Base-by-base conservation (phyloP, 441 rosid species). In the Pelargonium citronellum region DNA sequence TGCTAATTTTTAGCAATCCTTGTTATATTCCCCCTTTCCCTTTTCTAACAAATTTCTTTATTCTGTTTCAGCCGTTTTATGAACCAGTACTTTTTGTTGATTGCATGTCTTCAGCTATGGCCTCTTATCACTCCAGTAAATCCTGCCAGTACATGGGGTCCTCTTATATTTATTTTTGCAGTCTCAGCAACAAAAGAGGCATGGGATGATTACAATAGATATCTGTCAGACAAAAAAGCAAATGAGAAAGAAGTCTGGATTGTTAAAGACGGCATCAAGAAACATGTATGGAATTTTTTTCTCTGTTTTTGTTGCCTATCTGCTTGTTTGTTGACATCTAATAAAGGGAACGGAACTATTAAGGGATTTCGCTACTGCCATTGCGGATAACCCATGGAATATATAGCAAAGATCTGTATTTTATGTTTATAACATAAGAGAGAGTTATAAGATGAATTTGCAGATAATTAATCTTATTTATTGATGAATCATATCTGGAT, bases 111-210 rank as follows among this genome's bases (percentile, higher is more conserved):
- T 79, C 99, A 95, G 85, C 89, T 95, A 47, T 95, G 99, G 99
- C 85, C 99, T 19, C 97, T 95, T 41, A 95, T 95, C 70, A 95
- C 99, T 75, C 99, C 99, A 27, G 99, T 95, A 55, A 95, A 92
- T 81, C 99, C 99, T 72, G 99, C 98, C 60, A 95, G 99, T 76
- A 95, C 99, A 34, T 95, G 99, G 99, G 99, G 98, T 75, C 99
- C 98, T 1, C 86, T 95, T 13, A 86, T 95, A 71, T 88, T 95
- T 77, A 92, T 95, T 77, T 95, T 95, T 81, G 91, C 99, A 0
- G 95, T 95, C 73, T 95, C 99, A 0, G 98, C 99, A 39, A 80
- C 98, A 62, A 95, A 95, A 84, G 99, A 95, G 85, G 99, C 98
- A 71, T 95, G 99, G 99, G 99, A 95, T 86, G 99, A 95, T 81